Evolutionary conservation across 2,329 filamentous ascomycete genomes (phyloP).

Genomic region (Aspergillus neoniger): DNA sequence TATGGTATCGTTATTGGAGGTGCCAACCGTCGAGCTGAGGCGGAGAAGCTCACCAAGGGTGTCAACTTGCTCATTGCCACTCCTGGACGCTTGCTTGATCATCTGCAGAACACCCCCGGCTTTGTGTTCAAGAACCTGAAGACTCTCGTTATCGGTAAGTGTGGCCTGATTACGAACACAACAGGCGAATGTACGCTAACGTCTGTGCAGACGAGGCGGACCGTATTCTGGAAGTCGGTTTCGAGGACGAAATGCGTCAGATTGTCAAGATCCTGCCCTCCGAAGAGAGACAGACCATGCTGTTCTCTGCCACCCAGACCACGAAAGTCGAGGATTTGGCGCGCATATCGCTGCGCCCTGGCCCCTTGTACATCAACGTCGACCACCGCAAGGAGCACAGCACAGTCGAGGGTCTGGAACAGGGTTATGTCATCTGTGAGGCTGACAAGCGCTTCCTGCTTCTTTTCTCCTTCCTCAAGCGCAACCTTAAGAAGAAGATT

Average conservation of each 20-base stretch:
- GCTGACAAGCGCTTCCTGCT: slow-evolving; percentile 91
- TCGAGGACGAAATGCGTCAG: slow-evolving; percentile 97
- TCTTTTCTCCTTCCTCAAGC: slow-evolving; percentile 91
- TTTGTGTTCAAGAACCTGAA: slow-evolving; percentile 93
- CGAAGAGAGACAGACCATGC: slow-evolving; percentile 86
- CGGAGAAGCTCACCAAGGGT: slow-evolving; percentile 90
- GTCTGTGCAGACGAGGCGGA: slow-evolving; percentile 75
- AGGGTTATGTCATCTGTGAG: slow-evolving; percentile 93
- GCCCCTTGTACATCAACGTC: slow-evolving; percentile 95
- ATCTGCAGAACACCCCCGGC: slow-evolving; percentile 85
- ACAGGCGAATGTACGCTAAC: not conserved
- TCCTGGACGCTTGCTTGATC: slow-evolving; percentile 87
- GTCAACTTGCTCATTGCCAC: slow-evolving; percentile 95
- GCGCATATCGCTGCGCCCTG: slow-evolving; percentile 84
- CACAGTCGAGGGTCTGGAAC: slow-evolving; percentile 90
- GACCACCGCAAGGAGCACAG: slow-evolving; percentile 86
- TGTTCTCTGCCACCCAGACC: slow-evolving; percentile 98
- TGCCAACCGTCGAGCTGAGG: slow-evolving; percentile 85
- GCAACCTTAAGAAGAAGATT: slow-evolving; percentile 92
- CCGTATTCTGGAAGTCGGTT: slow-evolving; percentile 92
- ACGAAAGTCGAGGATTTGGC: slow-evolving; percentile 98
- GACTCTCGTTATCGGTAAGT: slow-evolving; percentile 70
- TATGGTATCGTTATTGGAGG: slow-evolving; percentile 96
- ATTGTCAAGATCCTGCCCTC: slow-evolving; percentile 92
- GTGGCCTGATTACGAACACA: not conserved